Conservation (phyloP, 2,329 filamentous ascomycete genomes). For the Chrysosporium queenslandicum region DNA sequence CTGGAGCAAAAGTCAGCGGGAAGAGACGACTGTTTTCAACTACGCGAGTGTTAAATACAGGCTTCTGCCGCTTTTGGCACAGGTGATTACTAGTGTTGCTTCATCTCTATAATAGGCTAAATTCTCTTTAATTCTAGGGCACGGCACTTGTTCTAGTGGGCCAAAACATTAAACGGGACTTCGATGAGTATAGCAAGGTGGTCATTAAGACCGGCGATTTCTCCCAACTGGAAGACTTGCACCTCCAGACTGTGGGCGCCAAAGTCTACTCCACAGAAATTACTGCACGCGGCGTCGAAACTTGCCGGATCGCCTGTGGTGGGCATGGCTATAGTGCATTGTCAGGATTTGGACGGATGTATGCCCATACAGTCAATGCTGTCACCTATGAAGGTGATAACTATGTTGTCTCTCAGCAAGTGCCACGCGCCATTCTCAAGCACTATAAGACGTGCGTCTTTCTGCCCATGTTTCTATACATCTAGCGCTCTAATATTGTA, state of each 20-base stretch:
- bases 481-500: background rate
- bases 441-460: conserved; percentile 18
- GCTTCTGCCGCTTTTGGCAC: conserved; percentile 19
- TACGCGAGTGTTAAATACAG: conserved; percentile 21
- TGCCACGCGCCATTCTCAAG: conserved; percentile 22
- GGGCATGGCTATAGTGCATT: conserved; percentile 32
- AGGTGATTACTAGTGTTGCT: conserved; percentile 10
- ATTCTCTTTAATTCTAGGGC: conserved; percentile 3
- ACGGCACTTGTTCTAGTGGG: conserved; percentile 19
- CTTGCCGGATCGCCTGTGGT: conserved; percentile 25
- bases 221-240: conserved; percentile 20
- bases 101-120: background rate
- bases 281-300: conserved; percentile 18
- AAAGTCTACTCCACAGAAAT: conserved; percentile 21
- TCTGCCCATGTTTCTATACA: background rate
- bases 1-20: conserved; percentile 8
- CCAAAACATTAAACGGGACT: conserved; percentile 20
- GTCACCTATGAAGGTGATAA: conserved; percentile 36
- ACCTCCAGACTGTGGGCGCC: conserved; percentile 20
- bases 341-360: conserved; percentile 27
- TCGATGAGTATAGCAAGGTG: conserved; percentile 17
- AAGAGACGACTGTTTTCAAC: conserved; percentile 19
- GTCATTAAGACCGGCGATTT: conserved; percentile 19
- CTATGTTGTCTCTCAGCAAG: conserved; percentile 35
- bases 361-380: conserved; percentile 21